Evolutionary conservation across 129 eudicot species (phyloP).

Genomic region (Artemisia tridentata): DNA sequence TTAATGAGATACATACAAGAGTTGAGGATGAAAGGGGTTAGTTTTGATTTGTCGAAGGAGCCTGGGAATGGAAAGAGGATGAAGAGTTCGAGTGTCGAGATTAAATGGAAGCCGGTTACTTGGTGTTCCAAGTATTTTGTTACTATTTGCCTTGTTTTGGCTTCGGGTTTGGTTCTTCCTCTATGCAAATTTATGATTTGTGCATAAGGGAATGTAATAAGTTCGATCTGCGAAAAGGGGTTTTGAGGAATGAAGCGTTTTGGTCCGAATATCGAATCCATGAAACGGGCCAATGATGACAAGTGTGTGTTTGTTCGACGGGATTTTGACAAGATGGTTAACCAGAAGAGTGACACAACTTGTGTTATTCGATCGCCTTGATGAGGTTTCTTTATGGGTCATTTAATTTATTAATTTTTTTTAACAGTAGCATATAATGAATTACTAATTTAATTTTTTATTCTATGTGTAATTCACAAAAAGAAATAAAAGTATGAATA

Average conservation of each 20-base stretch:
- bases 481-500: not conserved
- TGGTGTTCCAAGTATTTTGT: constrained; percentile 59
- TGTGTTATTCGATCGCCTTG: constrained; percentile 30
- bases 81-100: constrained; percentile 93
- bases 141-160: constrained; percentile 48
- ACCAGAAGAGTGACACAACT: constrained; percentile 32
- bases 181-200: constrained; percentile 62
- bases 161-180: constrained; percentile 59
- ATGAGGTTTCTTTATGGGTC: not conserved
- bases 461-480: not conserved
- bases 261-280: constrained; percentile 34
- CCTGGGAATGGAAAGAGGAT: constrained; percentile 53
- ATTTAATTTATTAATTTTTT: not conserved
- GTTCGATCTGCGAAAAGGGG: not conserved
- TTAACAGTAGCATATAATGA: not conserved
- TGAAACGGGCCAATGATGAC: not conserved
- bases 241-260: constrained; percentile 40
- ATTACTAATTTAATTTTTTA: not conserved
- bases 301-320: constrained; percentile 28
- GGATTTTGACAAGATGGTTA: constrained; percentile 16
- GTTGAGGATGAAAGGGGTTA: constrained; percentile 79
- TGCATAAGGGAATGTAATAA: constrained; percentile 14
- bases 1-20: constrained; percentile 65
- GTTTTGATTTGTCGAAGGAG: constrained; percentile 71
- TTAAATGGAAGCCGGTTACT: constrained; percentile 71